These are phyloP conservation scores for Saturnispora galanensis DNA, from an alignment of 805 yeast genomes.

Conservation along the genomic window DNA sequence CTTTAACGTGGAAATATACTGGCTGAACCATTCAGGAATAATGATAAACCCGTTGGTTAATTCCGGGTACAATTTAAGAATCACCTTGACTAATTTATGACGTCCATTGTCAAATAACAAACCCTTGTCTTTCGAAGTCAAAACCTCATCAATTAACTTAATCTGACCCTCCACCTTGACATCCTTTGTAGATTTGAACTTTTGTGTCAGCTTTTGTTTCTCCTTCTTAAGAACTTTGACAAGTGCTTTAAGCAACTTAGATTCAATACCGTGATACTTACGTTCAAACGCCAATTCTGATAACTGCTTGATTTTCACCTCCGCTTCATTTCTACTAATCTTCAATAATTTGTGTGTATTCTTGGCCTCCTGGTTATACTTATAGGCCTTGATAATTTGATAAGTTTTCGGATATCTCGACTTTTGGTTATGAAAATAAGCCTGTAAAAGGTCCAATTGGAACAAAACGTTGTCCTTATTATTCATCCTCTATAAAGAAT, in stretches of 20 bases:
- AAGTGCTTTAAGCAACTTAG: constrained; percentile 32
- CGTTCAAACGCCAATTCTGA: constrained; percentile 37
- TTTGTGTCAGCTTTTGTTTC: constrained; percentile 6
- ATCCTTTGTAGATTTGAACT: neutral
- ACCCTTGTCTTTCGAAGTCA: neutral
- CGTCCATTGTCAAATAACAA: constrained; percentile 9
- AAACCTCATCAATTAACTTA: constrained; percentile 4
- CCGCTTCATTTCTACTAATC: constrained; percentile 33
- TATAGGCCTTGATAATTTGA: constrained; percentile 36
- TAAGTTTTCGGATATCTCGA: constrained; percentile 44
- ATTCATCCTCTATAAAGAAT: neutral
- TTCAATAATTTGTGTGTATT: constrained; percentile 30
- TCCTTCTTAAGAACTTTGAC: constrained; percentile 27
- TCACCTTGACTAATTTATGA: constrained; percentile 16
- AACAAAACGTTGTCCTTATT: constrained; percentile 34
- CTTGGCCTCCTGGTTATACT: constrained; percentile 10
- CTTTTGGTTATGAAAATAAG: constrained; percentile 35
- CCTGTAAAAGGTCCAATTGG: constrained; percentile 49
- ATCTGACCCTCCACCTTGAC: neutral
- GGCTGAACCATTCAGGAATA: constrained; percentile 26
- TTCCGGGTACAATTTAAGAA: constrained; percentile 10
- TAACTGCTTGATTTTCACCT: constrained; percentile 33
- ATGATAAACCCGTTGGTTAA: constrained; percentile 14
- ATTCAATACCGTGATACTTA: constrained; percentile 31
- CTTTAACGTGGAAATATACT: constrained; percentile 24